Conservation (phyloP, 768 basidiomycete species). For the Lanmaoa rubissima region DNA sequence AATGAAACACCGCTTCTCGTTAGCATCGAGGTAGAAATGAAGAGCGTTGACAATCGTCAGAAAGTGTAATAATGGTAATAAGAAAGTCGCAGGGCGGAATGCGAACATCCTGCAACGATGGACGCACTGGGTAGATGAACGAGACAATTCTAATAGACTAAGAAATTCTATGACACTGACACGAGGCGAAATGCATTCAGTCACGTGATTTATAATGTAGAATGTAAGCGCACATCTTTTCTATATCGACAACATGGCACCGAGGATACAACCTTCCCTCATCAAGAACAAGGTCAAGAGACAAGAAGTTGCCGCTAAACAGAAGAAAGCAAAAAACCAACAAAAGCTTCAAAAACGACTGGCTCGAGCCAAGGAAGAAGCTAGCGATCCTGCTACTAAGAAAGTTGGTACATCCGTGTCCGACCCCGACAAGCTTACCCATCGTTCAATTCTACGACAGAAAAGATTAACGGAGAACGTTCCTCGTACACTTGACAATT, state of each 20-base stretch:
- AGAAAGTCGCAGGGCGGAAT: conserved; percentile 24
- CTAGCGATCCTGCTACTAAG: conserved; percentile 71
- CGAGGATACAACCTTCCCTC: conserved; percentile 59
- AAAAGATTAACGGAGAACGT: conserved; percentile 83
- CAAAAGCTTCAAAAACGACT: conserved; percentile 79
- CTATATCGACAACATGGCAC: conserved; percentile 42
- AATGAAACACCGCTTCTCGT: conserved; percentile 92
- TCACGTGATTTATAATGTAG: conserved; percentile 17
- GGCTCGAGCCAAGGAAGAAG: conserved; percentile 74
- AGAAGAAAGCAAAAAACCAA: conserved; percentile 75
- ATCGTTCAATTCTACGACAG: conserved; percentile 43
- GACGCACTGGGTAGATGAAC: background rate
- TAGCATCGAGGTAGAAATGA: conserved; percentile 95
- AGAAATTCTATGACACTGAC: too few relatives aligned
- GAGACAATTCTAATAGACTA: background rate
- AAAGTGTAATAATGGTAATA: conserved; percentile 40
- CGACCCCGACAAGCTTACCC: background rate
- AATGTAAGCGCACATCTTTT: background rate
- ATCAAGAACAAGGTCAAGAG: conserved; percentile 91
- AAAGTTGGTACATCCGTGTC: conserved; percentile 50
- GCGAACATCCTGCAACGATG: conserved; percentile 24
- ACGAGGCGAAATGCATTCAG: background rate
- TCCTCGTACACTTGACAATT: conserved; percentile 91
- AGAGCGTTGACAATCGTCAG: conserved; percentile 63
- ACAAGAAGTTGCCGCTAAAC: conserved; percentile 70